Conservation (phyloP, 169 alveolate species). For the Babesia divergens region DNA sequence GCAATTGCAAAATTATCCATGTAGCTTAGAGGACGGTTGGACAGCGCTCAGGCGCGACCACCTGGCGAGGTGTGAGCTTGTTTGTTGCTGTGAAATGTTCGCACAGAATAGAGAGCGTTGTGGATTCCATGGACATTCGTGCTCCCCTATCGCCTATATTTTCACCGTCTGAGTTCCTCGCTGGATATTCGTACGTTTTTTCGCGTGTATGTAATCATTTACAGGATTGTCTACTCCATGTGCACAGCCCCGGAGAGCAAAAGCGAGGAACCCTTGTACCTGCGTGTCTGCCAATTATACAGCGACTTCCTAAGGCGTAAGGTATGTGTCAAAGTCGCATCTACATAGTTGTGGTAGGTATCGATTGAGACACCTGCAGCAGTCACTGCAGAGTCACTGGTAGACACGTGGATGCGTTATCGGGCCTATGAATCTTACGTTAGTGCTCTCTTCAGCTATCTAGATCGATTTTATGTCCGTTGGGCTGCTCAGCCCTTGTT, state of each 20-base stretch:
- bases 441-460: constrained; percentile 25
- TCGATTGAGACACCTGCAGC: not conserved
- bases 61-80: constrained; percentile 27
- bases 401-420: constrained; percentile 41
- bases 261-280: constrained; percentile 37
- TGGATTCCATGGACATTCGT: constrained; percentile 46
- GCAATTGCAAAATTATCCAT: not conserved
- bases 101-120: constrained; percentile 22
- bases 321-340: constrained; percentile 1
- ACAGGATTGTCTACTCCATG: constrained; percentile 53
- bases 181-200: constrained; percentile 45
- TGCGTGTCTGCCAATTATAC: constrained; percentile 10
- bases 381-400: not conserved
- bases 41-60: constrained; percentile 9
- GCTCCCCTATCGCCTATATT: constrained; percentile 4
- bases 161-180: constrained; percentile 17
- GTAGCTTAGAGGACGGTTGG: constrained; percentile 57
- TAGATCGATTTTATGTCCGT: constrained; percentile 56
- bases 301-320: constrained; percentile 1
- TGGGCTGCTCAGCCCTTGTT: constrained; percentile 15
- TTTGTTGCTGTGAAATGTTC: too few species aligned
- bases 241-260: constrained; percentile 33
- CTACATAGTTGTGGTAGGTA: not conserved
- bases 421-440: constrained; percentile 1
- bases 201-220: not conserved